phyloP scores from a whole-genome alignment of 2,329 filamentous ascomycete species.

The Lasiodiplodia sp. region DNA sequence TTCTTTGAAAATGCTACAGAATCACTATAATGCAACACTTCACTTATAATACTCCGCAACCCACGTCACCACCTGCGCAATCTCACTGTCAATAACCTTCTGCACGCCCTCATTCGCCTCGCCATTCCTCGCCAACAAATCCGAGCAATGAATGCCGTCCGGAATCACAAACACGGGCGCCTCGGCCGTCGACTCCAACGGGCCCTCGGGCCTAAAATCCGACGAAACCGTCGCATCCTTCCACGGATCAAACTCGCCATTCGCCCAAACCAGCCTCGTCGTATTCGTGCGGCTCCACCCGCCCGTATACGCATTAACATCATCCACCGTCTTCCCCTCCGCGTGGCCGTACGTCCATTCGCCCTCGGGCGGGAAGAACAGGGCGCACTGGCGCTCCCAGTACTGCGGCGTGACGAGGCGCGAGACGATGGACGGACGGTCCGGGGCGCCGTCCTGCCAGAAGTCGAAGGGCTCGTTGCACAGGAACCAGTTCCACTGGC shows the following conservation, averaged over 20 bases:
- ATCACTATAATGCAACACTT: neutral
- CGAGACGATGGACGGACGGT: constrained; percentile 58
- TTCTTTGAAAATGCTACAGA: no score
- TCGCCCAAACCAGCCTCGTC: constrained; percentile 64
- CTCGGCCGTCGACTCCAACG: constrained; percentile 54
- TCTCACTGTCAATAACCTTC: constrained; percentile 58
- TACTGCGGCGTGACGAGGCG: constrained; percentile 60
- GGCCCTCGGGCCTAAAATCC: constrained; percentile 62
- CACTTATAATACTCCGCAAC: constrained; percentile 53
- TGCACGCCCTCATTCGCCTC: constrained; percentile 56
- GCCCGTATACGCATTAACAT: constrained; percentile 61
- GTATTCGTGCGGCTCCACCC: constrained; percentile 63
- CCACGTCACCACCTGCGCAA: constrained; percentile 62
- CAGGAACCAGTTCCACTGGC: constrained; percentile 67
- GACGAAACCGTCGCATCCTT: constrained; percentile 61
- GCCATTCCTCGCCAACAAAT: constrained; percentile 58
- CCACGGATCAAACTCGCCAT: constrained; percentile 69
- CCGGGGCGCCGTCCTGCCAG: constrained; percentile 64
- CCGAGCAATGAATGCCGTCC: constrained; percentile 63
- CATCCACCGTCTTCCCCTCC: constrained; percentile 55
- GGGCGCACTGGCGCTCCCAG: constrained; percentile 62
- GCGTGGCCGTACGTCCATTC: constrained; percentile 59
- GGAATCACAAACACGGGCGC: constrained; percentile 63
- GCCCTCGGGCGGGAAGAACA: constrained; percentile 62
- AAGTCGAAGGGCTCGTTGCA: constrained; percentile 70